Percentiles rank a stretch among this genome's conserved stretches.
Evolutionary conservation across 2,329 filamentous ascomycete genomes (phyloP).

Genomic region (Sclerotinia subarctica): DNA sequence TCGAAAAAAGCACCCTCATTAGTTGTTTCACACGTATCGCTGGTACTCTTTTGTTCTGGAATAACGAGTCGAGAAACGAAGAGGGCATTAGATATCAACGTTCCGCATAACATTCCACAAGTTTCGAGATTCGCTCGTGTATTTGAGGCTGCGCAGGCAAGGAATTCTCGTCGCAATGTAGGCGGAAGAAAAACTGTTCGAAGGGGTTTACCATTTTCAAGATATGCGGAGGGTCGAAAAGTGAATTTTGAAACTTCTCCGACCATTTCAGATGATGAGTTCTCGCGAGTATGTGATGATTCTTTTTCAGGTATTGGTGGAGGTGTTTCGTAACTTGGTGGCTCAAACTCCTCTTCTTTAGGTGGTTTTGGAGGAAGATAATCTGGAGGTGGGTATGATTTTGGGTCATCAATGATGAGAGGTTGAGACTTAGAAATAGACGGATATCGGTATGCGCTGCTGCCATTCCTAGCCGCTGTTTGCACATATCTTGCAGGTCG

Average conservation of each 20-base stretch:
- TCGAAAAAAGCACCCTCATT: slow-evolving; percentile 84
- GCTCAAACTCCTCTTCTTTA: slow-evolving; percentile 30
- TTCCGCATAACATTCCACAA: slow-evolving; percentile 90
- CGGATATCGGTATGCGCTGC: slow-evolving; percentile 52
- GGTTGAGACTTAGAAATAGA: slow-evolving; percentile 52
- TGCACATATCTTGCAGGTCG: slow-evolving; percentile 29
- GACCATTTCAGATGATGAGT: slow-evolving; percentile 13
- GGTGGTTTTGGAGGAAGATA: slow-evolving; percentile 34
- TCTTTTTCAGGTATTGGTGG: slow-evolving; percentile 33
- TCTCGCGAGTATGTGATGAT: neutral
- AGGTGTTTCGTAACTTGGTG: slow-evolving; percentile 11
- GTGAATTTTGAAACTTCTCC: slow-evolving; percentile 50
- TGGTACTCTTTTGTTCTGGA: slow-evolving; percentile 83
- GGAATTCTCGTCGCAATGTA: slow-evolving; percentile 69
- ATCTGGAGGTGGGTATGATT: slow-evolving; percentile 15
- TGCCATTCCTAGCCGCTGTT: slow-evolving; percentile 24
- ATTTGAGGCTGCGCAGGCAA: slow-evolving; percentile 71
- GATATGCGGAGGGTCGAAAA: slow-evolving; percentile 79
- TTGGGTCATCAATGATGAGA: slow-evolving; percentile 41
- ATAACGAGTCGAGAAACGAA: slow-evolving; percentile 88
- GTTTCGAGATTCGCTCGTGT: slow-evolving; percentile 84
- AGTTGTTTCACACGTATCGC: slow-evolving; percentile 91
- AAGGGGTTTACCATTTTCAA: slow-evolving; percentile 84
- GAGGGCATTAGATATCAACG: slow-evolving; percentile 85
- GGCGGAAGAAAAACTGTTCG: slow-evolving; percentile 84